A percentile compares a stretch with the other conserved stretches of the same genome.
Evolutionary conservation across 1,139 yeast genomes (phyloP).

Genomic region (Saccharomyces pastorianus): DNA sequence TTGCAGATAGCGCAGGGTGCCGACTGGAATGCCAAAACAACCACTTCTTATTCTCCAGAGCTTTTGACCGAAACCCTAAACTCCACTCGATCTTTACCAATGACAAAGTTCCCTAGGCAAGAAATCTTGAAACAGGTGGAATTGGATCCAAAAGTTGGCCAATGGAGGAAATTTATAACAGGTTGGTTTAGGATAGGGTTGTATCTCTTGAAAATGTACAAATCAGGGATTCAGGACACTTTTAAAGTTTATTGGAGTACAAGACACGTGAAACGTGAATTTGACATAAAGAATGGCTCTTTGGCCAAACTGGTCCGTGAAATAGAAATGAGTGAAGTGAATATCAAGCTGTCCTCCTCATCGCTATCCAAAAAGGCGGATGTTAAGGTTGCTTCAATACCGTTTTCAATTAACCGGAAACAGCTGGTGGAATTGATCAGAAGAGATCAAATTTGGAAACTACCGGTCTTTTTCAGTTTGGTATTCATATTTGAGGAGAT

Average conservation of each 20-base stretch:
- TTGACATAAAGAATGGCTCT: not conserved
- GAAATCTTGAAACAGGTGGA: slow-evolving; percentile 15
- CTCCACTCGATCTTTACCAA: slow-evolving; percentile 17
- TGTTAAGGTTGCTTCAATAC: not conserved
- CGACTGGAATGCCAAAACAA: not conserved
- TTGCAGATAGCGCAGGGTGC: not conserved
- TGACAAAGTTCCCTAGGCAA: slow-evolving; percentile 16
- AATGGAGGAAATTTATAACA: slow-evolving; percentile 25
- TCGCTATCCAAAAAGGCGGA: not conserved
- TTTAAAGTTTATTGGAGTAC: slow-evolving; percentile 16
- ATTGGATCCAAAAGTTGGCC: slow-evolving; percentile 16
- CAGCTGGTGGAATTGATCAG: slow-evolving; percentile 21
- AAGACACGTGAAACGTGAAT: slow-evolving; percentile 1
- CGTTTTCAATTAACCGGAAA: slow-evolving; percentile 14
- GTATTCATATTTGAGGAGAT: slow-evolving; percentile 26
- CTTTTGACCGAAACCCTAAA: slow-evolving; percentile 7
- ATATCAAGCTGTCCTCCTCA: not conserved
- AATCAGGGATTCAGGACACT: slow-evolving; percentile 19
- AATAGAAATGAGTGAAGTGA: slow-evolving; percentile 18
- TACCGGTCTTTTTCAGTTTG: slow-evolving; percentile 22
- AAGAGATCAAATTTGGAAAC: slow-evolving; percentile 23
- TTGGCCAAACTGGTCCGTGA: slow-evolving; percentile 9
- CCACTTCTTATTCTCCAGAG: not conserved
- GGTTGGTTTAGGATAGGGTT: slow-evolving; percentile 25
- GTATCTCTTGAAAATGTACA: slow-evolving; percentile 18